Evolutionary conservation across 129 eudicot genomes (phyloP).

Genomic region (Centella asiatica): DNA sequence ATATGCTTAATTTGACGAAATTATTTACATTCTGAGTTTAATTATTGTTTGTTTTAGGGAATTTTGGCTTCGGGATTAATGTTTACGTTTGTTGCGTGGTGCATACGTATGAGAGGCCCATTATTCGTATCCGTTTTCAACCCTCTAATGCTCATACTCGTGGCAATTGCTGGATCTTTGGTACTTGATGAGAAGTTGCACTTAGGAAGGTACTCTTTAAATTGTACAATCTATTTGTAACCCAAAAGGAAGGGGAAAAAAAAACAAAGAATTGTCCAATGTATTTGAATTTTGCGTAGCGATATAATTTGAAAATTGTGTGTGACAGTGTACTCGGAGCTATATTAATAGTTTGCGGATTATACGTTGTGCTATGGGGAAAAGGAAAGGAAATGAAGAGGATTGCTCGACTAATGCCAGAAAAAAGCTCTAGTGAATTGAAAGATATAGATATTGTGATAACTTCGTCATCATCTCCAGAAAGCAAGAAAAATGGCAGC

Average conservation of each 20-base stretch:
- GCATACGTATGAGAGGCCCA: conserved; percentile 48
- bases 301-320: not conserved
- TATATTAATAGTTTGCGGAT: conserved; percentile 28
- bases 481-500: too few species aligned
- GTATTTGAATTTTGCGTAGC: not conserved
- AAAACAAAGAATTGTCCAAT: not conserved
- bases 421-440: too few species aligned
- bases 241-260: too few species aligned
- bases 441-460: too few species aligned
- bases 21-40: not conserved
- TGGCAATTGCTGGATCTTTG: conserved; percentile 41
- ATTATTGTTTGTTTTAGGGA: conserved; percentile 25
- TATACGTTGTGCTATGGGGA: conserved; percentile 65
- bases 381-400: conserved; percentile 38
- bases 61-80: conserved; percentile 23
- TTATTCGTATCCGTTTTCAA: conserved; percentile 46
- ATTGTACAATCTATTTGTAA: too few species aligned
- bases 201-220: conserved; percentile 46
- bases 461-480: too few species aligned
- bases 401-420: not conserved
- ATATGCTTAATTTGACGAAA: not conserved
- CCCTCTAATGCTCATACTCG: conserved; percentile 46
- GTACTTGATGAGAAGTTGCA: conserved; percentile 43
- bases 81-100: conserved; percentile 21
- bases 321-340: conserved; percentile 45